Evolutionary conservation across 371 early-diverging fungal genomes (phyloP), one percentile per base, ranked within the genome.

Genomic region (Apophysomyces ossiformis): DNA sequence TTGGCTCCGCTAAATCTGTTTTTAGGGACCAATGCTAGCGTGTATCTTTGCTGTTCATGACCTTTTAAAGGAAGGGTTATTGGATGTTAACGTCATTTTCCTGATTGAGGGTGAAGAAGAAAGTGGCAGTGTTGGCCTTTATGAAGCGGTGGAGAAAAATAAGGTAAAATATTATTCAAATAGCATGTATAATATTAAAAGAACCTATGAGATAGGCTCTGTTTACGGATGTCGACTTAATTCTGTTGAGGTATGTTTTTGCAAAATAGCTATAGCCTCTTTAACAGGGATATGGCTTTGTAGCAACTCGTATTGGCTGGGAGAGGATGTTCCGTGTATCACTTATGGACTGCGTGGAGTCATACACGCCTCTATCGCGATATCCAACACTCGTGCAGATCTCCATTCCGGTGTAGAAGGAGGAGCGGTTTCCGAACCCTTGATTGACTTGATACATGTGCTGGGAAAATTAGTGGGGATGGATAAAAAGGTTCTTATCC

Each of bases 51-150:
- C 94, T 2, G 91, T 89, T 0, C 78, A 86, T 37, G 94, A 93
- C 45, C 70, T 94, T 39, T 74, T 82, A 11, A 85, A 85, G 39
- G 82, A 89, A 43, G 85, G 89, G 0, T 56, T 72, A 0, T 70
- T 94, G 65, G 82, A 86, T 57, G 82, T 85, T n/a, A 85, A 92
- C 61, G 91, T 94, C 5, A 87, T 88, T 38, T 93, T 94, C 63
- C 70, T 93, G 66, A 87, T 94, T 50, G 94, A 94, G 71, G 94
- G 94, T 37, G 94, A 94, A 71, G 94, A 94, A 70, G 94, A 94
- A 72, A 86, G 85, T 58, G 92, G 92, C 6, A 90, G 91, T 63
- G 75, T 78, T 9, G 94, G 94, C 0, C 83, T 94, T 60, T 74
- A 78, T 59, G 85, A 88, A 18, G 89, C 92, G 0, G 77, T 93